Percentiles rank a stretch among this genome's conserved stretches.
Evolutionary conservation across 768 basidiomycete genomes (phyloP).

Genomic region (Rubroboletus pulcherrimus): DNA sequence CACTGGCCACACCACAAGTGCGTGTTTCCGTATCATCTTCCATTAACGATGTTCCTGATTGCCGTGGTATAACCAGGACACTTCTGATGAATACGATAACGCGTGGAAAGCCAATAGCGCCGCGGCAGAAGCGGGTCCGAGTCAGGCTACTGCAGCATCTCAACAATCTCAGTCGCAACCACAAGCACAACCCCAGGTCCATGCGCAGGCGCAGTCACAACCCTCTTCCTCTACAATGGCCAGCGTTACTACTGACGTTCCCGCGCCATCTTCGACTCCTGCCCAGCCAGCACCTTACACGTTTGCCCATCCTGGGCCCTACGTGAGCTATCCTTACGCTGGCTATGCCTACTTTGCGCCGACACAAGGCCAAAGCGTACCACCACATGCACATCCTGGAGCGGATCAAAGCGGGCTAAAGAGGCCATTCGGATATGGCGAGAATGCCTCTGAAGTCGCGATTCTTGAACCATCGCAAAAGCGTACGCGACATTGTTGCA

Average conservation of each 20-base stretch:
- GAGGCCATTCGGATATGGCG: slow-evolving; percentile 27
- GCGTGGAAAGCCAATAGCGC: slow-evolving; percentile 63
- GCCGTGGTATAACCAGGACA: slow-evolving; percentile 31
- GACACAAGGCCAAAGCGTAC: slow-evolving; percentile 19
- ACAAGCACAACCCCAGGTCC: slow-evolving; percentile 15
- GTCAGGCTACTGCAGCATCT: slow-evolving; percentile 17
- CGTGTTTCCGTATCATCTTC: background rate
- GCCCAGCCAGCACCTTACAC: slow-evolving; percentile 30
- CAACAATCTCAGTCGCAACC: slow-evolving; percentile 25
- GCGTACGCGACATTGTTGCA: slow-evolving; percentile 76
- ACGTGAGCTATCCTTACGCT: slow-evolving; percentile 36
- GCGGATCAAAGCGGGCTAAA: slow-evolving; percentile 28
- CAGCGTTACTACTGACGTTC: slow-evolving; percentile 16
- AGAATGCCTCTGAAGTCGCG: slow-evolving; percentile 22
- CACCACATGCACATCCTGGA: slow-evolving; percentile 24
- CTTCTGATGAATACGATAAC: slow-evolving; percentile 51
- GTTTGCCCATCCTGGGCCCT: slow-evolving; percentile 30
- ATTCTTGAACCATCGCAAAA: slow-evolving; percentile 44
- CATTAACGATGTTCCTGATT: background rate
- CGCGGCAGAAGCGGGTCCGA: slow-evolving; percentile 30
- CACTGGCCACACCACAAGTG: slow-evolving; percentile 27
- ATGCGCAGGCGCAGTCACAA: slow-evolving; percentile 17
- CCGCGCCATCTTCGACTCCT: slow-evolving; percentile 17
- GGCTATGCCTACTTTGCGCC: slow-evolving; percentile 32
- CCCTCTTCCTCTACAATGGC: slow-evolving; percentile 21